These are phyloP conservation scores for Aspergillus nidulans DNA, from an alignment of 495 filamentous ascomycete genomes.

Conservation along the genomic window DNA sequence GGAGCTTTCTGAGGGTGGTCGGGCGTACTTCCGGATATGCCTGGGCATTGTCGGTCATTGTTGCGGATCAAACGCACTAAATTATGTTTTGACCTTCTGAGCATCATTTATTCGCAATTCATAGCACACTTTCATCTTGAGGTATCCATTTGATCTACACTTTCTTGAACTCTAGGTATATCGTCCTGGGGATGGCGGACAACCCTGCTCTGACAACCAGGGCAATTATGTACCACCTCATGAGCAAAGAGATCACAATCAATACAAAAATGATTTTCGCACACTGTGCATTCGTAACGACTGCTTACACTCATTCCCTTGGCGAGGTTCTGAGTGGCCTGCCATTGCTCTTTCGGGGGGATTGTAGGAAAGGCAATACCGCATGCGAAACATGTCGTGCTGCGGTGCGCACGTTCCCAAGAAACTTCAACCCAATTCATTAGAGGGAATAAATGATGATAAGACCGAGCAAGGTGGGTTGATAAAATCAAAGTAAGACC, in stretches of 20 bases:
- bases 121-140: slow-evolving; percentile 15
- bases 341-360: slow-evolving; percentile 38
- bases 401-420: slow-evolving; percentile 62
- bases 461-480: slow-evolving; percentile 91
- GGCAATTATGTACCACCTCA: slow-evolving; percentile 91
- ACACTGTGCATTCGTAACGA: slow-evolving; percentile 82
- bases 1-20: no score
- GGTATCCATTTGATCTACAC: slow-evolving; percentile 31
- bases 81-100: neutral
- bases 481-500: slow-evolving; percentile 89
- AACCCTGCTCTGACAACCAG: slow-evolving; percentile 74
- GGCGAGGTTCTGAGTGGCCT: slow-evolving; percentile 27
- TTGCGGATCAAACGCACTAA: neutral
- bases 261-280: slow-evolving; percentile 88
- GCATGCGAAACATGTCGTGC: slow-evolving; percentile 45
- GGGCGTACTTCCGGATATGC: no score
- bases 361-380: slow-evolving; percentile 49
- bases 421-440: slow-evolving; percentile 85
- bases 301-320: slow-evolving; percentile 78
- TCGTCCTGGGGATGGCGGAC: slow-evolving; percentile 4
- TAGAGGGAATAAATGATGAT: slow-evolving; percentile 93
- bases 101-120: neutral
- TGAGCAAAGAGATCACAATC: slow-evolving; percentile 96
- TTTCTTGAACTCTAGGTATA: slow-evolving; percentile 1
- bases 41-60: neutral